Evolutionary conservation across 202 grass and related monocot genomes (phyloP).

Genomic region (Dendrocalamus latiflorus): DNA sequence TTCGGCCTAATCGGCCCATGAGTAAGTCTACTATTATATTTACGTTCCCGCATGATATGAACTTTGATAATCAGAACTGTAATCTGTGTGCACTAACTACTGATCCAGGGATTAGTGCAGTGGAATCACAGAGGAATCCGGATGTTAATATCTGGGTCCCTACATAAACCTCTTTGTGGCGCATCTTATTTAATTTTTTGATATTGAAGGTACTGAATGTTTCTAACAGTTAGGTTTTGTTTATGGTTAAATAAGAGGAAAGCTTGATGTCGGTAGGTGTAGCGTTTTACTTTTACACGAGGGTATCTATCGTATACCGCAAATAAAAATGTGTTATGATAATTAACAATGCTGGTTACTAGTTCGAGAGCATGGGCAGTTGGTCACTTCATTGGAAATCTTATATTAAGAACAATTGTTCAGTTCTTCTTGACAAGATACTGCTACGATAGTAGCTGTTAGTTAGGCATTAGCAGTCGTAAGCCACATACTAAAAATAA

Average conservation of each 20-base stretch:
- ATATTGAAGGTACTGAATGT: not conserved
- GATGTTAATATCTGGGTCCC: too few species aligned
- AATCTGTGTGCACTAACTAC: too few species aligned
- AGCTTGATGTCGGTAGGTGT: not conserved
- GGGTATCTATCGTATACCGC: not conserved
- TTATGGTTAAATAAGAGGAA: not conserved
- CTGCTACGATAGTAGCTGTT: not conserved
- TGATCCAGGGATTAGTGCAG: too few species aligned
- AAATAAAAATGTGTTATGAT: not conserved
- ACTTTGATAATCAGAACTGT: too few species aligned
- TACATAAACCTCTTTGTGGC: not conserved
- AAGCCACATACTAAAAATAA: too few species aligned
- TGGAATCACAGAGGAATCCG: too few species aligned
- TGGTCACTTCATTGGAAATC: not conserved
- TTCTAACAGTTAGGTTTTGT: not conserved
- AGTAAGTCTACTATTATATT: too few species aligned
- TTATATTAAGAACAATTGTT: not conserved
- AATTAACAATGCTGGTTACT: not conserved
- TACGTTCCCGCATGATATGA: too few species aligned
- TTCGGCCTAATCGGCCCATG: too few species aligned
- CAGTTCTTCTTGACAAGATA: not conserved
- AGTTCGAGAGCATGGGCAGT: not conserved
- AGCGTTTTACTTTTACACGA: not conserved
- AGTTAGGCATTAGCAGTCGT: not conserved
- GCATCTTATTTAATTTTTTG: not conserved